Conservation (phyloP, 768 basidiomycete genomes). For the Trametes coccinea region DNA sequence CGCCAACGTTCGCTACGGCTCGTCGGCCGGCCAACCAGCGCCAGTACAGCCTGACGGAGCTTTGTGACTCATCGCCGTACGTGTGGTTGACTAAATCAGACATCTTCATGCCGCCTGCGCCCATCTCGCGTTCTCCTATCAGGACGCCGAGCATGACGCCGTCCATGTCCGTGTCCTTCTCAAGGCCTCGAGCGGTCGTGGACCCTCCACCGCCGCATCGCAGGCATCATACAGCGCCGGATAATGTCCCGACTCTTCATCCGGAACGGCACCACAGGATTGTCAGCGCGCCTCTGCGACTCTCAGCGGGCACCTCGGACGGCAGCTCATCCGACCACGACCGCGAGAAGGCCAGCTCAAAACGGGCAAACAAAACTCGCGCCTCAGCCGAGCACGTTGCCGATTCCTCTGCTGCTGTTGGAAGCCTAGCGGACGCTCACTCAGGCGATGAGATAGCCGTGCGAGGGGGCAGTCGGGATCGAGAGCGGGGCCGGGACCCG, state of each 20-base stretch:
- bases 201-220: background rate
- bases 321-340: slow-evolving; percentile 1
- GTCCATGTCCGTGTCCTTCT: background rate
- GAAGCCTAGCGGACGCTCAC: background rate
- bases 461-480: background rate
- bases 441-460: slow-evolving; percentile 5
- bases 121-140: slow-evolving; percentile 12
- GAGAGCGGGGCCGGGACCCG: slow-evolving; percentile 15
- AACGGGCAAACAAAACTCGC: background rate
- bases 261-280: slow-evolving; percentile 13
- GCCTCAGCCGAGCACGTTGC: background rate
- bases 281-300: slow-evolving; percentile 9
- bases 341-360: background rate
- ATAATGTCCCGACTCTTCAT: background rate
- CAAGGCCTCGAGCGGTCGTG: background rate
- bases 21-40: slow-evolving; percentile 2
- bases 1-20: slow-evolving; percentile 11
- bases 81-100: slow-evolving; percentile 24
- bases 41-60: slow-evolving; percentile 28
- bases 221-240: slow-evolving; percentile 1
- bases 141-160: background rate
- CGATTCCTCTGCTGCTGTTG: too few species aligned
- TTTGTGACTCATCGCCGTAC: slow-evolving; percentile 20
- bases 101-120: slow-evolving; percentile 13
- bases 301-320: slow-evolving; percentile 1